Conservation (phyloP, 371 early-diverging fungal genomes). For the Mucor lusitanicus region DNA sequence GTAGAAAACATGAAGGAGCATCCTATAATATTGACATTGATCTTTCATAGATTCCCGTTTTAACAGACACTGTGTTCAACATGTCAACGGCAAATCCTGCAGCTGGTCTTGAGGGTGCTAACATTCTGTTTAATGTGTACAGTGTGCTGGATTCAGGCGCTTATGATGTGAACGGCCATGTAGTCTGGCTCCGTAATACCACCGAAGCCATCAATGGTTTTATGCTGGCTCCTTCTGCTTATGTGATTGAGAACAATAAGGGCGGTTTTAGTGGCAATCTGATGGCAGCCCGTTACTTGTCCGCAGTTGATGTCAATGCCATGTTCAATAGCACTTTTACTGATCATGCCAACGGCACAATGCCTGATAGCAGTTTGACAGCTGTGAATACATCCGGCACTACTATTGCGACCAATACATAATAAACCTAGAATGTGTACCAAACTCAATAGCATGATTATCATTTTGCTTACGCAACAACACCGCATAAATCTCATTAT, state of each 20-base stretch:
- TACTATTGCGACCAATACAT: not conserved
- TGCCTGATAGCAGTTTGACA: not conserved
- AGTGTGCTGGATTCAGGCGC: not conserved
- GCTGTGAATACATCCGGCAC: not conserved
- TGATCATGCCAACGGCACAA: not conserved
- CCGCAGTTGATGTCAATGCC: not conserved
- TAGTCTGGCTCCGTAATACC: constrained; percentile 14
- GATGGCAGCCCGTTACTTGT: constrained; percentile 8
- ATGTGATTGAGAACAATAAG: constrained; percentile 5
- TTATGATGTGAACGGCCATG: constrained; percentile 6
- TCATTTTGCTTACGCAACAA: no score
- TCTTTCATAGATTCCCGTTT: constrained; percentile 5
- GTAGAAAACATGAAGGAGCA: no score
- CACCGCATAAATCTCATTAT: no score
- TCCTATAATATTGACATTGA: not conserved
- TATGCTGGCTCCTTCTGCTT: constrained; percentile 6
- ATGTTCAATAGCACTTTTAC: not conserved
- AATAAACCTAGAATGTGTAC: no score
- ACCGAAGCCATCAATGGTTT: not conserved
- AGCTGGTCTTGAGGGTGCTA: constrained; percentile 12
- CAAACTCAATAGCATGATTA: no score
- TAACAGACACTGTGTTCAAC: constrained; percentile 2
- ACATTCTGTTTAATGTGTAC: constrained; percentile 6
- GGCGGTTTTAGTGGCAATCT: constrained; percentile 7
- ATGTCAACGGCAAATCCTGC: constrained; percentile 19